These are phyloP conservation scores for Monosporascus sp. DNA, from an alignment of 2,329 filamentous ascomycete genomes.

Conservation along the genomic window DNA sequence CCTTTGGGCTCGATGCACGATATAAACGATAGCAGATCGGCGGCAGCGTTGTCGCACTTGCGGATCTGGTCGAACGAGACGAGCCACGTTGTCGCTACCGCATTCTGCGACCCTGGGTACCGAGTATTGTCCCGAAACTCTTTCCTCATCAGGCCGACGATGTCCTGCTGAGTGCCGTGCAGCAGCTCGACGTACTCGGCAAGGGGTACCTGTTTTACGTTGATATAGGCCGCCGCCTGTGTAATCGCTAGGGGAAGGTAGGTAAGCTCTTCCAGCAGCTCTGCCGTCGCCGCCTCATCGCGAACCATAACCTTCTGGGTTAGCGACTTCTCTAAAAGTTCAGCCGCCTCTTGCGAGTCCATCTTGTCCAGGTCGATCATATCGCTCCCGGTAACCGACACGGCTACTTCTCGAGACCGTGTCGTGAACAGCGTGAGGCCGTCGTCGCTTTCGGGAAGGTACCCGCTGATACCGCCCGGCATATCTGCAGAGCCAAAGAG, in stretches of 20 bases:
- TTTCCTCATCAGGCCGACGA: conserved; percentile 24
- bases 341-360: conserved; percentile 17
- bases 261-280: conserved; percentile 27
- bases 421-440: conserved; percentile 33
- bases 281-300: conserved; percentile 4
- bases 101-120: conserved; percentile 24
- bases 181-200: conserved; percentile 28
- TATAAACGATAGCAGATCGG: conserved; percentile 32
- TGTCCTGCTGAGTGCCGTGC: conserved; percentile 22
- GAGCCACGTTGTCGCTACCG: conserved; percentile 31
- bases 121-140: conserved; percentile 28
- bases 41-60: conserved; percentile 21
- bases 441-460: conserved; percentile 26
- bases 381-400: conserved; percentile 15
- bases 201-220: conserved; percentile 18
- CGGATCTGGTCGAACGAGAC: conserved; percentile 35
- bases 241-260: conserved; percentile 36
- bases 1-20: conserved; percentile 33
- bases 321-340: conserved; percentile 22
- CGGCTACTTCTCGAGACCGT: conserved; percentile 24
- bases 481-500: conserved; percentile 11
- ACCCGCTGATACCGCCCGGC: conserved; percentile 19
- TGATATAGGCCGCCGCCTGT: conserved; percentile 37
- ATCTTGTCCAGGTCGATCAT: conserved; percentile 27
- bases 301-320: conserved; percentile 9